Percentiles rank a stretch among this genome's conserved stretches.
Evolutionary conservation across 2,329 filamentous ascomycete species (phyloP).

Genomic region (Penicillium corylophilum): DNA sequence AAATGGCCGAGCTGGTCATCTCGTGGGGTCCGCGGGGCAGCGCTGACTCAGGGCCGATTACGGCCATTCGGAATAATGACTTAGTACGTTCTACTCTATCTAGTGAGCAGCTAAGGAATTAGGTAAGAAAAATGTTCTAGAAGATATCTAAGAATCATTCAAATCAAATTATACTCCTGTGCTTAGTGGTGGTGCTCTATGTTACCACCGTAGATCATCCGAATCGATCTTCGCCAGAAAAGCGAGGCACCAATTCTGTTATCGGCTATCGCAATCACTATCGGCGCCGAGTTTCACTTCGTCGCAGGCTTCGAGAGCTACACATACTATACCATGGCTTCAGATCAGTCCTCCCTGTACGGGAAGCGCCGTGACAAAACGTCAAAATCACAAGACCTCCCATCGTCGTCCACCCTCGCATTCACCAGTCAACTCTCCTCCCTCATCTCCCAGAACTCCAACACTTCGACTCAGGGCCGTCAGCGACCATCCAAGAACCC

Average conservation of each 20-base stretch:
- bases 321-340: conserved; percentile 9
- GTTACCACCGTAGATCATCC: neutral
- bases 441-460: conserved; percentile 62
- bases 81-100: neutral
- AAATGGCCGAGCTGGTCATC: conserved; percentile 6
- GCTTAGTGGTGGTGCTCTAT: neutral
- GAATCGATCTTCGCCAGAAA: neutral
- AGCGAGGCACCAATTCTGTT: neutral
- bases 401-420: conserved; percentile 70
- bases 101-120: neutral
- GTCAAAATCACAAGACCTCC: conserved; percentile 48
- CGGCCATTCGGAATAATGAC: neutral
- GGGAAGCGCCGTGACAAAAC: conserved; percentile 71
- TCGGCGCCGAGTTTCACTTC: neutral
- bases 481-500: conserved; percentile 46
- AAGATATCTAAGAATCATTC: neutral
- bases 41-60: conserved; percentile 1
- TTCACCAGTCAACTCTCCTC: conserved; percentile 87
- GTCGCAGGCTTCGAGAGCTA: neutral
- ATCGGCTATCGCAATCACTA: conserved; percentile 3
- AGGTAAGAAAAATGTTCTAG: neutral
- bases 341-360: conserved; percentile 59
- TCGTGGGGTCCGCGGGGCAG: conserved; percentile 9
- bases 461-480: conserved; percentile 45
- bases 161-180: neutral